Percentiles rank a stretch among this genome's conserved stretches.
Evolutionary conservation across 1,139 yeast genomes (phyloP).

Genomic region (Trichomonascaceae sp.): DNA sequence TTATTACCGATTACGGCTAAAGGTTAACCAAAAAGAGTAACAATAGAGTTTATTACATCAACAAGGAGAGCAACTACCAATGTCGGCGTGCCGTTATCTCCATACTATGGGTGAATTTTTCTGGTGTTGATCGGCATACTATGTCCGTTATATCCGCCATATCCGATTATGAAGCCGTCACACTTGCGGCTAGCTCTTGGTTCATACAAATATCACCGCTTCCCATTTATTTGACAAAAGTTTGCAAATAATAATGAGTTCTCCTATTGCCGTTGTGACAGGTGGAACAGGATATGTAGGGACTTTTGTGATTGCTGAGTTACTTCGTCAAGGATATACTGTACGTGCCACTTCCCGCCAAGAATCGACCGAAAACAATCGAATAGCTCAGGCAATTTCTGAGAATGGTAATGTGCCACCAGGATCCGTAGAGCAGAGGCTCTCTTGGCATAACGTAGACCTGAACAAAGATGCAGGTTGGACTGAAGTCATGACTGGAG

Average conservation of each 20-base stretch:
- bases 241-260: neutral
- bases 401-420: neutral
- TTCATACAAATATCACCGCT: too few species aligned
- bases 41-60: too few species aligned
- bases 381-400: neutral
- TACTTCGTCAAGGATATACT: slow-evolving; percentile 35
- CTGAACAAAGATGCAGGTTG: neutral
- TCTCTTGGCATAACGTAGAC: neutral
- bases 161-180: too few species aligned
- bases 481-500: neutral
- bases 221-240: too few species aligned
- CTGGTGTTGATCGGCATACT: too few species aligned
- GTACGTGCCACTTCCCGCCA: slow-evolving; percentile 57
- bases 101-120: too few species aligned
- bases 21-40: too few species aligned
- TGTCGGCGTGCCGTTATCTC: too few species aligned
- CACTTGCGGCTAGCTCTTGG: too few species aligned
- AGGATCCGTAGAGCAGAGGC: neutral
- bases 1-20: too few species aligned
- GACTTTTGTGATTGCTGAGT: slow-evolving; percentile 38
- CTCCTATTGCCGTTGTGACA: slow-evolving; percentile 34
- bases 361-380: slow-evolving; percentile 19
- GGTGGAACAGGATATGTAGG: slow-evolving; percentile 59
- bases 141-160: too few species aligned
- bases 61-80: too few species aligned